Conservation (phyloP, 768 basidiomycete genomes). For the Ephemerocybe angulata region DNA sequence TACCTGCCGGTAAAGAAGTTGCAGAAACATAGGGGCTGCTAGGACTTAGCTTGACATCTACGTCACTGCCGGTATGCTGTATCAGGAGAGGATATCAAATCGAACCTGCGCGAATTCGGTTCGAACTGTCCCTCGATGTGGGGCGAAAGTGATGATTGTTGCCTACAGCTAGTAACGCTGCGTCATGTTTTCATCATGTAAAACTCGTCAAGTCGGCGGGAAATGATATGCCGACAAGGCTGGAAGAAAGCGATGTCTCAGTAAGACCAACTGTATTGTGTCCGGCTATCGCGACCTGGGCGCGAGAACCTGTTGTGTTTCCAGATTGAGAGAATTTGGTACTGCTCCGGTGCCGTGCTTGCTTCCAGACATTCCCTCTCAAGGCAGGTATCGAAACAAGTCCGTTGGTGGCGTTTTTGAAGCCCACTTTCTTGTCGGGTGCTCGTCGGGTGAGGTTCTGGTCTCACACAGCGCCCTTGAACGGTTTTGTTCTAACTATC, state of each 20-base stretch:
- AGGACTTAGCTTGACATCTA: neutral
- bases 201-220: too few relatives aligned
- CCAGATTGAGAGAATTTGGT: conserved; percentile 7
- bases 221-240: too few relatives aligned
- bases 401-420: conserved; percentile 6
- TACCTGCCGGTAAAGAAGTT: neutral
- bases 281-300: conserved; percentile 1
- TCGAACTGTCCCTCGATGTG: neutral
- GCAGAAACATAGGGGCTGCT: conserved; percentile 1
- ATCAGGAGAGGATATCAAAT: neutral
- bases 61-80: neutral
- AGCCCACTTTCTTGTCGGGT: neutral
- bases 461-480: conserved; percentile 5
- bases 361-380: conserved; percentile 9
- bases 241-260: neutral
- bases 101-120: neutral
- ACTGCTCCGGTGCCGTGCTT: conserved; percentile 1
- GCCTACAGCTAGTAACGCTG: neutral
- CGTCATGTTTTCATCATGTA: conserved; percentile 10
- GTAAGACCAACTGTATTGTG: neutral
- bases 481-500: conserved; percentile 9
- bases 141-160: neutral
- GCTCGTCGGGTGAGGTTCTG: neutral
- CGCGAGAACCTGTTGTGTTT: conserved; percentile 7
- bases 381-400: conserved; percentile 7